Percentiles rank a stretch among this genome's conserved stretches.
Conservation (phyloP, 2,329 filamentous ascomycete species). For the Aspergillus ibericus region DNA sequence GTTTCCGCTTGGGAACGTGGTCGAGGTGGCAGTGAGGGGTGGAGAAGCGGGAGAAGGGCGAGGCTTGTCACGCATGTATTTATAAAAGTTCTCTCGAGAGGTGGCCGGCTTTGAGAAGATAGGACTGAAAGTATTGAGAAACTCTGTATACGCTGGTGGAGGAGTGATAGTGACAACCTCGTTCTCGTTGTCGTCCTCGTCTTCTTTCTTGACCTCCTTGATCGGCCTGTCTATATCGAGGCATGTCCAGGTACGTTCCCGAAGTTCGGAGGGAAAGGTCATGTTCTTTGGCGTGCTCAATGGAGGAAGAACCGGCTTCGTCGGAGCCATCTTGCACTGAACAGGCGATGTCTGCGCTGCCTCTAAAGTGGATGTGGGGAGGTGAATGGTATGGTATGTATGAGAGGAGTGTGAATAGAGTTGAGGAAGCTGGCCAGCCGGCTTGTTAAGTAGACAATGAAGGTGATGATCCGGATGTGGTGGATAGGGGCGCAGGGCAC, state of each 20-base stretch:
- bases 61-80: constrained; percentile 33
- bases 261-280: constrained; percentile 54
- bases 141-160: constrained; percentile 84
- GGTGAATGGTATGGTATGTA: background rate
- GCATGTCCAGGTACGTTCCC: constrained; percentile 56
- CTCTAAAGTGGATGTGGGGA: background rate
- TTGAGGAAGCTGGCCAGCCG: background rate
- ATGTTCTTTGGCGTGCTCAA: constrained; percentile 45
- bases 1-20: constrained; percentile 39
- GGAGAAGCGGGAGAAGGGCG: constrained; percentile 35
- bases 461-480: background rate
- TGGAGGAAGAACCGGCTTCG: constrained; percentile 38
- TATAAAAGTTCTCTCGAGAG: constrained; percentile 55
- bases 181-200: constrained; percentile 60
- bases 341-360: too few relatives aligned
- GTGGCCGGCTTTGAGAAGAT: constrained; percentile 68
- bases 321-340: constrained; percentile 24
- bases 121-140: constrained; percentile 76
- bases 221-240: constrained; percentile 66
- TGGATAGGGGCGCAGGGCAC: background rate
- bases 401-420: background rate
- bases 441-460: background rate
- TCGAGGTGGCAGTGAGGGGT: constrained; percentile 38
- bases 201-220: constrained; percentile 22
- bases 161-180: constrained; percentile 84